phyloP scores from a whole-genome alignment of 139 green algal species.

The Volvox reticuliferus region DNA sequence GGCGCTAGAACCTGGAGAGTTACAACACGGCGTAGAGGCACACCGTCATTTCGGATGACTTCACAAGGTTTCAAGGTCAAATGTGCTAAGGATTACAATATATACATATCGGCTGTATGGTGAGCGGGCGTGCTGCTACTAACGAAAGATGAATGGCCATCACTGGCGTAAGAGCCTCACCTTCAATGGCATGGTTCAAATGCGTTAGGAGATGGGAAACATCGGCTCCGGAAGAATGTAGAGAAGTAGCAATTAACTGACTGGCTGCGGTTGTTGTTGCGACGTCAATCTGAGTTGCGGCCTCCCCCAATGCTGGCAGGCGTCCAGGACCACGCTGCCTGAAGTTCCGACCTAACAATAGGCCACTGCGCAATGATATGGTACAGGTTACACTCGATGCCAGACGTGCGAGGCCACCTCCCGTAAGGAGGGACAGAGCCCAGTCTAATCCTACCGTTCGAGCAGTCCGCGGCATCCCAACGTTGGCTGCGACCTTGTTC shows the following conservation, averaged over 20 bases:
- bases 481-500: neutral
- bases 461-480: neutral
- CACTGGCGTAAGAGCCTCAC: neutral
- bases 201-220: conserved; percentile 8
- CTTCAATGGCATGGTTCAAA: conserved; percentile 40
- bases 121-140: neutral
- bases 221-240: conserved; percentile 11
- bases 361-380: neutral
- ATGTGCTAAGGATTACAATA: neutral
- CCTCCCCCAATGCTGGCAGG: conserved; percentile 5
- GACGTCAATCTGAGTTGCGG: conserved; percentile 8
- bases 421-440: neutral
- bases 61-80: neutral
- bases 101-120: neutral
- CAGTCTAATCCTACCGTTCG: neutral
- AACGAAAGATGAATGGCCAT: conserved; percentile 1
- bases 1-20: conserved; percentile 19
- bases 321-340: neutral
- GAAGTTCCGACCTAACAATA: neutral
- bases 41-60: neutral
- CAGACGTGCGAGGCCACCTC: neutral
- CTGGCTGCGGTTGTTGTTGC: neutral
- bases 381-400: neutral
- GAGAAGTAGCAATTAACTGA: neutral
- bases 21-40: neutral